Conservation (phyloP, 2,329 filamentous ascomycete species). For the Pseudogymnoascus sp. region DNA sequence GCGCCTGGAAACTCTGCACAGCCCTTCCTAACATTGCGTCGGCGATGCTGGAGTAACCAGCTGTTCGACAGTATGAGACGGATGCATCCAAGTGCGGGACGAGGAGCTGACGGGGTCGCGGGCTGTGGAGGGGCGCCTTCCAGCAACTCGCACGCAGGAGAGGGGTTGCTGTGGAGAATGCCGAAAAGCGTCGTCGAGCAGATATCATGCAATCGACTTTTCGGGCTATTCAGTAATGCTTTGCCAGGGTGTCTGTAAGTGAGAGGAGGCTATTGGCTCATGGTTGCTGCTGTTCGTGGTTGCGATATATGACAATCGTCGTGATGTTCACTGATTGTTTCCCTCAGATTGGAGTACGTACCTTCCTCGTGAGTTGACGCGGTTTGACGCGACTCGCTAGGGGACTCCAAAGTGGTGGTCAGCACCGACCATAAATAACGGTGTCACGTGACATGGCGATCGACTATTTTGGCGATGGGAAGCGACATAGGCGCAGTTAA, state of each 20-base stretch:
- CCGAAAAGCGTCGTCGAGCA: slow-evolving; percentile 21
- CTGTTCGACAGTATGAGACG: slow-evolving; percentile 18
- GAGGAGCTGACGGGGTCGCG: neutral
- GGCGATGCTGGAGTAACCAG: slow-evolving; percentile 25
- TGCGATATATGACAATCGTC: neutral
- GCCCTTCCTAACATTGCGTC: slow-evolving; percentile 30
- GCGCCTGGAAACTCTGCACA: slow-evolving; percentile 16
- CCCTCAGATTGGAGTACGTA: neutral
- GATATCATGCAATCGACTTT: slow-evolving; percentile 27
- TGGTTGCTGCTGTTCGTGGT: neutral
- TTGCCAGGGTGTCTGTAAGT: neutral
- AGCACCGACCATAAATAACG: neutral
- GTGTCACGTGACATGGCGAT: neutral
- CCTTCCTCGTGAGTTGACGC: neutral
- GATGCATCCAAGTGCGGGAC: slow-evolving; percentile 11
- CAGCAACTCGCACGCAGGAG: slow-evolving; percentile 23
- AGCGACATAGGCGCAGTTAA: neutral
- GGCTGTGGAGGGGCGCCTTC: slow-evolving; percentile 17
- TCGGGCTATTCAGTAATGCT: neutral
- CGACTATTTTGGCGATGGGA: neutral
- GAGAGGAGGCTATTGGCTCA: neutral
- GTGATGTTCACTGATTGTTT: neutral
- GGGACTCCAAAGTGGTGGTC: neutral
- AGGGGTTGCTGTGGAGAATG: slow-evolving; percentile 21
- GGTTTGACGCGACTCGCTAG: slow-evolving; percentile 2